Percentiles rank a stretch among this genome's conserved stretches.
phyloP scores from a whole-genome alignment of 805 yeast species.

The Kodamaea leandrae region DNA sequence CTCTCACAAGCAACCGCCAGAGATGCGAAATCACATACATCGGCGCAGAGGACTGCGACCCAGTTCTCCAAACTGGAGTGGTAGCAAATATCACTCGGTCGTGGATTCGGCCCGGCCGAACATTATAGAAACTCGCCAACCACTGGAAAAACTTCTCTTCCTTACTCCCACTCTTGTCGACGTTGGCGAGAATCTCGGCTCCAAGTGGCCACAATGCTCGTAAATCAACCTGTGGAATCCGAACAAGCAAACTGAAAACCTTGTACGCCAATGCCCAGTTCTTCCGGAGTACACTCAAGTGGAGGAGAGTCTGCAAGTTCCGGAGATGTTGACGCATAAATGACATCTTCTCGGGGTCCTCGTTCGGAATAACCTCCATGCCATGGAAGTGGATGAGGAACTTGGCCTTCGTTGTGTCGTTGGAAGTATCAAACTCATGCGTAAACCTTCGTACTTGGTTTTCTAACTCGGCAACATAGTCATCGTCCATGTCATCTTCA shows the following conservation, averaged over 20 bases:
- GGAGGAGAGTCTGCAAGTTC: slow-evolving; percentile 46
- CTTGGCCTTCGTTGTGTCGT: slow-evolving; percentile 18
- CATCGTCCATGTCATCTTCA: slow-evolving; percentile 4
- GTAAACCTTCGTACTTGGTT: slow-evolving; percentile 2
- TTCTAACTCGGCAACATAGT: not conserved
- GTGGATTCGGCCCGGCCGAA: slow-evolving; percentile 10
- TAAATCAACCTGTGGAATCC: slow-evolving; percentile 51
- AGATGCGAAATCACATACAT: slow-evolving; percentile 38
- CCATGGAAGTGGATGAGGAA: slow-evolving; percentile 23
- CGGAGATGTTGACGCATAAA: slow-evolving; percentile 25
- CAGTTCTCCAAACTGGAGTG: slow-evolving; percentile 41
- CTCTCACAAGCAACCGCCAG: slow-evolving; percentile 41
- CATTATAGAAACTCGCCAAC: slow-evolving; percentile 29
- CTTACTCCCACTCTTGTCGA: not conserved
- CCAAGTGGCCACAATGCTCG: slow-evolving; percentile 65
- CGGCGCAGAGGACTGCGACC: slow-evolving; percentile 41
- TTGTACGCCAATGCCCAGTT: slow-evolving; percentile 59
- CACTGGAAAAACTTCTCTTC: slow-evolving; percentile 38
- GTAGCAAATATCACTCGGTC: slow-evolving; percentile 7
- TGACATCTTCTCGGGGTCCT: slow-evolving; percentile 9
- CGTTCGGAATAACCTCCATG: slow-evolving; percentile 15
- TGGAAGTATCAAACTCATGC: slow-evolving; percentile 19
- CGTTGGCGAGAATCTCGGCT: slow-evolving; percentile 45
- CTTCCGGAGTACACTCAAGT: slow-evolving; percentile 43
- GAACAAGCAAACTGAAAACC: slow-evolving; percentile 47